phyloP scores from a whole-genome alignment of 2,329 filamentous ascomycete species.

The Fusarium tuaranense region DNA sequence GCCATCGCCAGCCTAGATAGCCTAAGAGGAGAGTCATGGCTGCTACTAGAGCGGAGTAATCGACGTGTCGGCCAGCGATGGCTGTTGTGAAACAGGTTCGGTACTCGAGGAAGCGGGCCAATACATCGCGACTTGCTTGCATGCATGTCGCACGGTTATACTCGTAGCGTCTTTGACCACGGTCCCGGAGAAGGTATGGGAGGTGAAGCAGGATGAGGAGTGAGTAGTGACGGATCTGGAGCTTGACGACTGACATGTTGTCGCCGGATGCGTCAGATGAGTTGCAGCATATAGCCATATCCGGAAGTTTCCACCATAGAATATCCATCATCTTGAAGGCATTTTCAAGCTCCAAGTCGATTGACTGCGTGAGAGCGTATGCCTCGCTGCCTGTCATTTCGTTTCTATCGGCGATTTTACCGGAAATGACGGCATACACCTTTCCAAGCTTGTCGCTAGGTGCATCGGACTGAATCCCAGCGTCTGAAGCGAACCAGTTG shows the following conservation, averaged over 20 bases:
- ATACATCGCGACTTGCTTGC: constrained; percentile 62
- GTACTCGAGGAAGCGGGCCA: constrained; percentile 62
- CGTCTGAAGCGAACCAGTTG: constrained; percentile 50
- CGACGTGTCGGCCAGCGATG: constrained; percentile 55
- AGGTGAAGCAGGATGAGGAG: constrained; percentile 66
- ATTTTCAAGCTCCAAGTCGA: constrained; percentile 61
- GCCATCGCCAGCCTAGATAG: constrained; percentile 56
- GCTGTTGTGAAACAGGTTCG: constrained; percentile 45
- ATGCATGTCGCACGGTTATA: constrained; percentile 58
- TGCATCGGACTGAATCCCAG: constrained; percentile 46
- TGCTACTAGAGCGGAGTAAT: constrained; percentile 65
- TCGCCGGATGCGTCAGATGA: constrained; percentile 31
- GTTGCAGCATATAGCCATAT: constrained; percentile 38
- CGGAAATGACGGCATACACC: constrained; percentile 55
- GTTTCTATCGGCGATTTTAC: constrained; percentile 62
- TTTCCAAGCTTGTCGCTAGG: constrained; percentile 59
- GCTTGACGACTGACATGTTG: constrained; percentile 51
- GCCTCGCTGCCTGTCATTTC: constrained; percentile 49
- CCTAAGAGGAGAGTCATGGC: constrained; percentile 63
- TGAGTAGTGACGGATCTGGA: constrained; percentile 64
- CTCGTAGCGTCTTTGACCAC: constrained; percentile 59
- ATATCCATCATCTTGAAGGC: constrained; percentile 55
- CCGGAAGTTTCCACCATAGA: constrained; percentile 61
- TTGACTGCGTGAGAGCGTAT: constrained; percentile 55
- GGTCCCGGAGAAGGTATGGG: constrained; percentile 63